These are phyloP conservation scores for Balakata baccata DNA, from an alignment of 345 rosid species.

Conservation along the genomic window DNA sequence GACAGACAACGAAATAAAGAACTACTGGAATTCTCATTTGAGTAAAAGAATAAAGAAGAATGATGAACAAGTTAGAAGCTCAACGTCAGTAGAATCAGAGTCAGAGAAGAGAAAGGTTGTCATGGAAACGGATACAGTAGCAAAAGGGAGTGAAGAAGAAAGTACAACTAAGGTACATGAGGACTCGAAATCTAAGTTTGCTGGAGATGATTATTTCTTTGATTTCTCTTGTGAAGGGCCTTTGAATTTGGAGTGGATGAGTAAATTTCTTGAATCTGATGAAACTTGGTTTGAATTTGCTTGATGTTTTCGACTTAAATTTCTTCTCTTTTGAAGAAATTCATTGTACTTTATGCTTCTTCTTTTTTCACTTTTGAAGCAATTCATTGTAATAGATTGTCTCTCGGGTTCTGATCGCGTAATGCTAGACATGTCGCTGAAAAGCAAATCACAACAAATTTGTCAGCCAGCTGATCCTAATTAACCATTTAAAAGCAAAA, in stretches of 20 bases:
- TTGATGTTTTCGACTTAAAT: not conserved
- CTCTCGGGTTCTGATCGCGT: too few relatives aligned
- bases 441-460: too few relatives aligned
- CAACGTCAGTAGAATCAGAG: slow-evolving; percentile 5
- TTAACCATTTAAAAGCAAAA: too few relatives aligned
- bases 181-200: slow-evolving; percentile 12
- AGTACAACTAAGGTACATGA: slow-evolving; percentile 13
- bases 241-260: slow-evolving; percentile 44
- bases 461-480: too few relatives aligned
- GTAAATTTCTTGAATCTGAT: slow-evolving; percentile 36
- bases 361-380: not conserved
- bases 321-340: too few relatives aligned
- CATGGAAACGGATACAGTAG: not conserved
- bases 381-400: too few relatives aligned
- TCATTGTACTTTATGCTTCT: not conserved
- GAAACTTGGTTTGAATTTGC: slow-evolving; percentile 28
- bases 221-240: slow-evolving; percentile 30
- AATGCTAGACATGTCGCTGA: too few relatives aligned
- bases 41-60: slow-evolving; percentile 39
- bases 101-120: slow-evolving; percentile 3
- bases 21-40: slow-evolving; percentile 56
- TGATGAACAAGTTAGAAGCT: slow-evolving; percentile 19
- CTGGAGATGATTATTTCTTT: slow-evolving; percentile 18
- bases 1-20: slow-evolving; percentile 53
- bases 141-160: not conserved